Evolutionary conservation across 2,329 filamentous ascomycete genomes (phyloP).

Genomic region (Paecilomyces variotii): DNA sequence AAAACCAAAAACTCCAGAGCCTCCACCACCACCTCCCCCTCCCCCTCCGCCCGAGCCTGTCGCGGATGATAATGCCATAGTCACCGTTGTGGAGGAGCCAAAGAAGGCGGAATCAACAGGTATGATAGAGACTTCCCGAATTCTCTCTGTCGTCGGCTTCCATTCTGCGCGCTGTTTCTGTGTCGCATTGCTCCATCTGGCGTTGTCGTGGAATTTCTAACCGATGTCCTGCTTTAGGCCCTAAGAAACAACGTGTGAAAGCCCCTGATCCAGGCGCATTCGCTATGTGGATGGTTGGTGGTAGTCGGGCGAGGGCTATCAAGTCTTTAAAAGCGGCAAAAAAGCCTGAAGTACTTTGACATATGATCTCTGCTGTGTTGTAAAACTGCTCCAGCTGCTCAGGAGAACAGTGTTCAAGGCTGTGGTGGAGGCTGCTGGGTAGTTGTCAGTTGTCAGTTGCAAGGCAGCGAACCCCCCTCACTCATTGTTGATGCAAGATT

Average conservation of each 20-base stretch:
- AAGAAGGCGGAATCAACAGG: slow-evolving; percentile 26
- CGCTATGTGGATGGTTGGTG: slow-evolving; percentile 38
- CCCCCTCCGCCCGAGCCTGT: slow-evolving; percentile 15
- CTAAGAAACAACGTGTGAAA: slow-evolving; percentile 25
- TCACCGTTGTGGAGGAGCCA: slow-evolving; percentile 14
- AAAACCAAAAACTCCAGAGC: slow-evolving; percentile 33
- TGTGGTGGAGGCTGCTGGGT: neutral
- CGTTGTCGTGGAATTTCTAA: slow-evolving; percentile 1
- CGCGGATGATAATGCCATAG: slow-evolving; percentile 9
- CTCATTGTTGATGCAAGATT: neutral
- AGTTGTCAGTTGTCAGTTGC: neutral
- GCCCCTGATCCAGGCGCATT: slow-evolving; percentile 27
- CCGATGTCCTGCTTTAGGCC: slow-evolving; percentile 8
- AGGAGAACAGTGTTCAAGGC: neutral
- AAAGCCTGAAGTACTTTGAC: slow-evolving; percentile 34
- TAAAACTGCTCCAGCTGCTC: slow-evolving; percentile 12
- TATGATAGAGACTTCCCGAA: slow-evolving; percentile 13
- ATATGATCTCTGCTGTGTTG: slow-evolving; percentile 22
- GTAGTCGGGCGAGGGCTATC: slow-evolving; percentile 18
- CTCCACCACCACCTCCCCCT: slow-evolving; percentile 19
- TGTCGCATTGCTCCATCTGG: neutral
- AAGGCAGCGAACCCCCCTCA: neutral
- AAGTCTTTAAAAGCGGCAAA: slow-evolving; percentile 40
- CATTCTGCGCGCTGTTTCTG: neutral
- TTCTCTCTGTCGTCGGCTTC: neutral